Percentiles rank a stretch among this genome's conserved stretches.
These are phyloP conservation scores for Cruciata laevipes DNA, from an alignment of 257 asterid species.

Conservation along the genomic window DNA sequence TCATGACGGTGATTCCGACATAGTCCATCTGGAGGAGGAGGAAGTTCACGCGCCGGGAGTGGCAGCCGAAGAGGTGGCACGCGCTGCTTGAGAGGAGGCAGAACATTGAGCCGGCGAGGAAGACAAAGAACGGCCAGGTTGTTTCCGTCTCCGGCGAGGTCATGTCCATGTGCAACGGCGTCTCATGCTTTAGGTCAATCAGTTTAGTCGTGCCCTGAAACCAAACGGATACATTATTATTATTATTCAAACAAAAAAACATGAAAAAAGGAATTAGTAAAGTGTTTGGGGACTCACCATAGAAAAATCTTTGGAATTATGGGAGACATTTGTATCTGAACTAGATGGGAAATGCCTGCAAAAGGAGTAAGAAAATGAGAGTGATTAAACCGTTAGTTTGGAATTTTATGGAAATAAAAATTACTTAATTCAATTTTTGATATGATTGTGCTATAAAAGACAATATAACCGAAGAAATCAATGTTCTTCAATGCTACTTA, in stretches of 20 bases:
- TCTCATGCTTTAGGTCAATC: slow-evolving; percentile 49
- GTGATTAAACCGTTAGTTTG: too few species aligned
- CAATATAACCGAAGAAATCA: background rate
- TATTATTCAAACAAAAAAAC: background rate
- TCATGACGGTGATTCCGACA: slow-evolving; percentile 86
- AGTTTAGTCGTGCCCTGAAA: slow-evolving; percentile 50
- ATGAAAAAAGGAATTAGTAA: too few species aligned
- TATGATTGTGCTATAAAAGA: background rate
- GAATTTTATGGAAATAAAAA: too few species aligned
- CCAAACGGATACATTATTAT: background rate
- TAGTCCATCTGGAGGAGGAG: slow-evolving; percentile 72
- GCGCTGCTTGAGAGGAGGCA: slow-evolving; percentile 83
- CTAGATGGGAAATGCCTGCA: slow-evolving; percentile 63
- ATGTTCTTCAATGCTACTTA: too few species aligned
- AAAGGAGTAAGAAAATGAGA: too few species aligned
- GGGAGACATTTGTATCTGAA: slow-evolving; percentile 45
- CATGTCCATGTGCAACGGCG: slow-evolving; percentile 24
- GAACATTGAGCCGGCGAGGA: slow-evolving; percentile 73
- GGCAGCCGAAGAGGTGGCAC: slow-evolving; percentile 92
- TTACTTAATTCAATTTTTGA: too few species aligned
- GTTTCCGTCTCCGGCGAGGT: slow-evolving; percentile 29
- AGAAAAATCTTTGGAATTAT: slow-evolving; percentile 43
- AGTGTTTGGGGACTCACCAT: slow-evolving; percentile 35
- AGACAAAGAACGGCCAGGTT: slow-evolving; percentile 84
- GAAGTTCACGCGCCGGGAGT: slow-evolving; percentile 47